Percentiles rank a stretch among this genome's conserved stretches.
These are phyloP conservation scores for Neodidymelliopsis sp. DNA, from an alignment of 2,329 filamentous ascomycete species.

Conservation along the genomic window DNA sequence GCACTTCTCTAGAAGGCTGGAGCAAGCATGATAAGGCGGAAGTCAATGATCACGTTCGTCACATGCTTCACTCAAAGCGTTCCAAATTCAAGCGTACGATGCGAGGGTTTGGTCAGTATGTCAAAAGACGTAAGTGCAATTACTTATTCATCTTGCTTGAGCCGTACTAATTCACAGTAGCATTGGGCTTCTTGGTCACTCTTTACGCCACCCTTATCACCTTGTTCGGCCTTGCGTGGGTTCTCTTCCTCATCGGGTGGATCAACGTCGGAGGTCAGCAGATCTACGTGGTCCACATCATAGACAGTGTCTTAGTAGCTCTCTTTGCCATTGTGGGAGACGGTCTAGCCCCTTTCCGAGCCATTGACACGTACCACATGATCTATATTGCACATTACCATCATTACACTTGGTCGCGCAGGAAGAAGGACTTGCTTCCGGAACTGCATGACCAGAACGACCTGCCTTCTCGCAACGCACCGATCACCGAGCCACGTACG, in stretches of 20 bases:
- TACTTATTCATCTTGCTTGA: background rate
- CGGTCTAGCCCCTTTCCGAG: slow-evolving; percentile 72
- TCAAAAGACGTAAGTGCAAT: slow-evolving; percentile 70
- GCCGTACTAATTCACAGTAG: slow-evolving; percentile 44
- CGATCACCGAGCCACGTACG: slow-evolving; percentile 51
- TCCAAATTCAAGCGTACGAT: slow-evolving; percentile 80
- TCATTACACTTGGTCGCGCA: slow-evolving; percentile 69
- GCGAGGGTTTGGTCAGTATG: slow-evolving; percentile 82
- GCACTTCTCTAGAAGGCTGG: slow-evolving; percentile 77
- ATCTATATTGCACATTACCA: slow-evolving; percentile 79
- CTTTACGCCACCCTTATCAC: slow-evolving; percentile 85
- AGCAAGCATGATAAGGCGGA: slow-evolving; percentile 74
- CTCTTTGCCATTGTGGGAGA: slow-evolving; percentile 70
- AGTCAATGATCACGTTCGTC: slow-evolving; percentile 84
- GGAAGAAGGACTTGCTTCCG: slow-evolving; percentile 68
- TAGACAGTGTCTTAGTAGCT: slow-evolving; percentile 67
- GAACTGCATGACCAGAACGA: slow-evolving; percentile 73
- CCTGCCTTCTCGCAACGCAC: slow-evolving; percentile 60
- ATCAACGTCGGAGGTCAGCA: slow-evolving; percentile 80
- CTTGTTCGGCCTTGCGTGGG: slow-evolving; percentile 85
- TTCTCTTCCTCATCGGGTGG: slow-evolving; percentile 90
- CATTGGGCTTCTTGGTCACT: slow-evolving; percentile 83
- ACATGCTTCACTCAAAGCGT: slow-evolving; percentile 83
- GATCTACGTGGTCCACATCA: slow-evolving; percentile 63
- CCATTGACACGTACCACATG: slow-evolving; percentile 88